Evolutionary conservation across 2,329 filamentous ascomycete species (phyloP), one percentile per base, ranked within the genome.

Genomic region (Monosporascus sp.): DNA sequence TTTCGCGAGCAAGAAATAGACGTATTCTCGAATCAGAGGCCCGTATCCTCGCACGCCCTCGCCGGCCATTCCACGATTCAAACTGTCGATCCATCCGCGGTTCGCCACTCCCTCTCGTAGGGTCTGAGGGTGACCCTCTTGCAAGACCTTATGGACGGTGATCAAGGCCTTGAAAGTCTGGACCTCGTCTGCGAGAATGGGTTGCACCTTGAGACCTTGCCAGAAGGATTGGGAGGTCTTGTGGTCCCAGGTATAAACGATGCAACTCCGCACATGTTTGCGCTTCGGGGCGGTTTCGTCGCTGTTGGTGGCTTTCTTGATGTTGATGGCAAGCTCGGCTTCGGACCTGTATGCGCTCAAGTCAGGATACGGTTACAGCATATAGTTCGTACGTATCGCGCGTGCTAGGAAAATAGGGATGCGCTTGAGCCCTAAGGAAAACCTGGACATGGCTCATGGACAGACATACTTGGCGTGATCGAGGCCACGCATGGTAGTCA

Each of bases 221-320:
- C 94, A 99, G 72, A 99, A 99, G 68, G 92, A 90, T 68, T 85
- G 81, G 43, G 92, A 96, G 60, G 88, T 96, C 76, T 96, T 95
- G 77, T 99, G 91, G 74, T 99, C 94, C 94, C 94, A 99, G 54
- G 93, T 97, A 72, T 97, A 97, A 46, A 99, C 93, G 65, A 99
- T 99, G 69, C 90, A 96, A 71, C 89, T 91, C 68, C 94, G 89
- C 54, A 99, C 94, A 88, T 99, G 94, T 75, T 99, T 99, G 65
- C 83, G 81, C 70, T 87, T 87, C 38, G 83, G 83, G 6, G 83
- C 84, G 2, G 84, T 81, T 68, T 88, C 84, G 61, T 88, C 84
- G 63, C 76, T 76, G 64, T 78, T 87, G 49, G 84, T 88, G 18
- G 85, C 85, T 68, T 88, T 88, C 66, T 80, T 79, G 62, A 88